Evolutionary conservation across 2,329 filamentous ascomycete species (phyloP).

Genomic region (Raffaelea ambrosiae): DNA sequence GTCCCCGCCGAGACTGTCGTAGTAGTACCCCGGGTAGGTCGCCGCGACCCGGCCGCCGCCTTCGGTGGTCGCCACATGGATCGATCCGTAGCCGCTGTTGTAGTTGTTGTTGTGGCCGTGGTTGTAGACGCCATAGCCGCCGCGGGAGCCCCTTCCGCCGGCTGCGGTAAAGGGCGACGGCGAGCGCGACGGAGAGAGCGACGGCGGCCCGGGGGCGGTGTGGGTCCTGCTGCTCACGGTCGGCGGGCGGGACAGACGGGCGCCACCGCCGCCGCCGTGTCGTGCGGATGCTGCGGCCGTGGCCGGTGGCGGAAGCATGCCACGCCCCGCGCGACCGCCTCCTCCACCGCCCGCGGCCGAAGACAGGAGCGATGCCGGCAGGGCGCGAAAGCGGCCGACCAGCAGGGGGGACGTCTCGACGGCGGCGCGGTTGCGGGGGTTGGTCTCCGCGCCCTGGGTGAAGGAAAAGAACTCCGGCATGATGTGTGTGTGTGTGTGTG

Average conservation of each 20-base stretch:
- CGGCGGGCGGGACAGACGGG: no score
- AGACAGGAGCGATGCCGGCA: slow-evolving; percentile 26
- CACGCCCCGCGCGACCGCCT: no score
- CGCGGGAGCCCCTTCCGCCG: neutral
- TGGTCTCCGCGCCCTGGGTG: slow-evolving; percentile 55
- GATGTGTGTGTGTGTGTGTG: neutral
- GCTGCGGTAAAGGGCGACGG: slow-evolving; percentile 3
- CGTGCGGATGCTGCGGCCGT: slow-evolving; percentile 19
- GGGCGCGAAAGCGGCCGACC: slow-evolving; percentile 57
- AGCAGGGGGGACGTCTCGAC: slow-evolving; percentile 46
- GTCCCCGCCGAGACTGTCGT: slow-evolving; percentile 3
- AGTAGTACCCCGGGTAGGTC: slow-evolving; percentile 4
- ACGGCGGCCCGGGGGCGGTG: neutral
- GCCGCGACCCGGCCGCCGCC: neutral
- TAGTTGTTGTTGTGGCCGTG: slow-evolving; percentile 2
- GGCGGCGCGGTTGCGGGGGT: slow-evolving; percentile 34
- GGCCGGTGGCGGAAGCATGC: neutral
- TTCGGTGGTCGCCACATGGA: neutral
- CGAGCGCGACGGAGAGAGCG: slow-evolving; percentile 3
- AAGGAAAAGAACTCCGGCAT: slow-evolving; percentile 63
- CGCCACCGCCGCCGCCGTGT: no score
- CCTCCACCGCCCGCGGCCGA: no score
- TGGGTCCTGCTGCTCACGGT: neutral
- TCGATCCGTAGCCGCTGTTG: slow-evolving; percentile 6
- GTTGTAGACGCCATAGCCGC: neutral